Base-by-base conservation (phyloP, 106 monocot genomes). In the Cymbidium sinense region DNA sequence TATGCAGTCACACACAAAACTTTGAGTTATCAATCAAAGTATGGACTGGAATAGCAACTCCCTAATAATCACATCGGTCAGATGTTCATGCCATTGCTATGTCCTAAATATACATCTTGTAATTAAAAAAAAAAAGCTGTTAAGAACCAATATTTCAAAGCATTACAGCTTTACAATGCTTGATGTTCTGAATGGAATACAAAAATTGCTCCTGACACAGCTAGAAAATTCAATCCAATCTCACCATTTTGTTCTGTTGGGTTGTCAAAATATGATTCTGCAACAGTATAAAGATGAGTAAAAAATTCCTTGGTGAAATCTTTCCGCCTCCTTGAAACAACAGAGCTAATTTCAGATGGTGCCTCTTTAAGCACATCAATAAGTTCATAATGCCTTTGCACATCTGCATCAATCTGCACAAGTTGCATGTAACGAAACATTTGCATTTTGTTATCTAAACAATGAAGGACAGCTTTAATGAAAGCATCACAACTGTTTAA, bases 251-350 rank as follows among this genome's bases (percentile, higher is more conserved):
- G 91, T 58, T 89, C 77, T 44, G 79, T 31, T 70, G 85, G 89
- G 29, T 90, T 80, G 18, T 92, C 88, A 81, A 82, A 81, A 72
- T 86, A 92, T 34, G 95, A 95, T 72, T 95, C 86, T 39, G 82
- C 85, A 33, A 92, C 83, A 75, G 83, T 87, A 79, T 90, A 86
- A 76, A 95, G 81, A 80, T 95, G 95, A 70, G 83, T 75, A 82
- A 95, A 95, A 78, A 95, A 95, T 65, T 95, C 95, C 75, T 86
- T 87, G 27, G 95, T 95, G 80, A 95, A 95, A 84, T 95, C 95
- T 81, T 95, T 95, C n/a, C 90, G 85, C 5, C 90, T 73, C 51
- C 52, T 88, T 65, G 88, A 70, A 64, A 95, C 92, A 79, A 92
- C 78, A 79, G 71, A 61, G 81, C 35, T 85, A 34, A 92, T 84